Percentiles rank a stretch among this genome's conserved stretches.
Conservation (phyloP, 352 stramenopile species). For the Globisporangium cystogenes region DNA sequence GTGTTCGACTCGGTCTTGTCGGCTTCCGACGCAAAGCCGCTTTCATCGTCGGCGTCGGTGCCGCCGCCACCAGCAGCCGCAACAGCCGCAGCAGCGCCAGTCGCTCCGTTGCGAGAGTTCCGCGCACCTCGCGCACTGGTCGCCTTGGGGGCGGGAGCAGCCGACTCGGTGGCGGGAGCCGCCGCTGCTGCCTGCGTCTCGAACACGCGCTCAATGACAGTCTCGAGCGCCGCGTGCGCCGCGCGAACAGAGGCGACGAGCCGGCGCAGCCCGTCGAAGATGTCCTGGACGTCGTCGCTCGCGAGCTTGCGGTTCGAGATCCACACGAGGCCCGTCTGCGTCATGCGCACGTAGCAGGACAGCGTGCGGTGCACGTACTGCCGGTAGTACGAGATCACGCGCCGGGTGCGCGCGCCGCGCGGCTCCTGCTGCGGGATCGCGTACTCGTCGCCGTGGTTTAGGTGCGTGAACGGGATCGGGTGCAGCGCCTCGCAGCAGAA, state of each 20-base stretch:
- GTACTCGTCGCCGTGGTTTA: slow-evolving; percentile 17
- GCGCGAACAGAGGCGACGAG: slow-evolving; percentile 45
- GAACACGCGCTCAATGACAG: slow-evolving; percentile 26
- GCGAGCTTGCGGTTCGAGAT: slow-evolving; percentile 76
- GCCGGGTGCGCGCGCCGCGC: slow-evolving; percentile 7
- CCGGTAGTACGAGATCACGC: slow-evolving; percentile 15
- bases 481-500: slow-evolving; percentile 70
- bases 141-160: too few relatives aligned
- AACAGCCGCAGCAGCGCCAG: neutral
- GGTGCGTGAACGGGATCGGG: slow-evolving; percentile 17
- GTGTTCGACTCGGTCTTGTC: slow-evolving; percentile 14
- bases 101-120: neutral
- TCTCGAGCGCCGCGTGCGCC: slow-evolving; percentile 29
- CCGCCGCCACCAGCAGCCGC: neutral
- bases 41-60: neutral
- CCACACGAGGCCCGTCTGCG: slow-evolving; percentile 72
- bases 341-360: slow-evolving; percentile 29
- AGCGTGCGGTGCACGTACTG: slow-evolving; percentile 18
- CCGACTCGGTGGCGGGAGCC: neutral
- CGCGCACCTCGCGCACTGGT: neutral
- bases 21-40: slow-evolving; percentile 7
- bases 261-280: slow-evolving; percentile 58
- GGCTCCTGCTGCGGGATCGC: slow-evolving; percentile 12
- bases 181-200: slow-evolving; percentile 13
- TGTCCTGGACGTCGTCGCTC: slow-evolving; percentile 54